These are phyloP conservation scores for Leccinum sublutescens DNA, from an alignment of 768 basidiomycete genomes.

Conservation along the genomic window DNA sequence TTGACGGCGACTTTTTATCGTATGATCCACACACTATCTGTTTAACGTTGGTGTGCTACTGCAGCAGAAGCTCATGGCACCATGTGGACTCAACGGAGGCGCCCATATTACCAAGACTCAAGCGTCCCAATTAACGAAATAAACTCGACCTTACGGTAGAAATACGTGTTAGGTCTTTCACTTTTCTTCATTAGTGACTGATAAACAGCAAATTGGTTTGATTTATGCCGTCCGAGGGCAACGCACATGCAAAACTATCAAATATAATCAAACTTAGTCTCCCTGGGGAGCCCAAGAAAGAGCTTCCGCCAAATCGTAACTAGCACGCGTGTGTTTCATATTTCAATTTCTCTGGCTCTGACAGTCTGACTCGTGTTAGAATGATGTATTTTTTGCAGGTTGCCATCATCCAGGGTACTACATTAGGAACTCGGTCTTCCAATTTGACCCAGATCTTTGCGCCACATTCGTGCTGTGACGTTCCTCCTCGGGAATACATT, in stretches of 20 bases:
- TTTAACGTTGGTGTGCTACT: not conserved
- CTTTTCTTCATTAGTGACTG: not conserved
- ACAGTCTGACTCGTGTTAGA: not conserved
- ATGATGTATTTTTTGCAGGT: not conserved
- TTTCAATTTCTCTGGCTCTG: not conserved
- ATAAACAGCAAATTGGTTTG: not conserved
- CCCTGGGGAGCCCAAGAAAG: not conserved
- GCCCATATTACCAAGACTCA: not conserved
- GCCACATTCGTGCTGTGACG: not conserved
- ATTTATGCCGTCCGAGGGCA: no score
- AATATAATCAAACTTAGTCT: not conserved
- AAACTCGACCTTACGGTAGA: not conserved
- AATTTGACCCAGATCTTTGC: not conserved
- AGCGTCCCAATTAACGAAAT: not conserved
- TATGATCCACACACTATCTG: not conserved
- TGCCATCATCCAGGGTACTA: not conserved
- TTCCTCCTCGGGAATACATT: slow-evolving; percentile 7
- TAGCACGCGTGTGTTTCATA: not conserved
- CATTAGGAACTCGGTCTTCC: not conserved
- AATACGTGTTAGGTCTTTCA: not conserved
- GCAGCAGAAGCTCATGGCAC: not conserved
- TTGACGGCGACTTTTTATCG: not conserved
- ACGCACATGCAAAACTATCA: not conserved
- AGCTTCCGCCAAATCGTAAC: not conserved
- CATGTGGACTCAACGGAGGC: not conserved